phyloP scores from a whole-genome alignment of 225 moss, liverwort and hornwort species.

The Asterella californica region DNA sequence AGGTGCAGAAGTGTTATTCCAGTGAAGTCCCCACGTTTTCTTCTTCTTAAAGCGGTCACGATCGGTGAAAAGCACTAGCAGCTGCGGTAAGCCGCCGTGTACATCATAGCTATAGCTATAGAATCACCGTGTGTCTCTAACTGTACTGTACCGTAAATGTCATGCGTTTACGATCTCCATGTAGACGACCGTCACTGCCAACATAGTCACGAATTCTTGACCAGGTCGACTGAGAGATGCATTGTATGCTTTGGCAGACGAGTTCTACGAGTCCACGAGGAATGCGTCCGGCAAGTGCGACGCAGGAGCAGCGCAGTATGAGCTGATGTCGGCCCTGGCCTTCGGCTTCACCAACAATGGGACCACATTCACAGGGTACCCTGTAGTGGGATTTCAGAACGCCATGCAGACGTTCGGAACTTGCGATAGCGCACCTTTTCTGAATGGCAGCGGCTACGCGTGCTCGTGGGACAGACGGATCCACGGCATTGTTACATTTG shows the following conservation, averaged over 20 bases:
- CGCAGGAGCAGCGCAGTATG: constrained; percentile 14
- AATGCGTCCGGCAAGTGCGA: constrained; percentile 31
- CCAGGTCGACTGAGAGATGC: not conserved
- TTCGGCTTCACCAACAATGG: constrained; percentile 43
- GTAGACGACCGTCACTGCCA: not conserved
- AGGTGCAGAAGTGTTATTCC: too few relatives aligned
- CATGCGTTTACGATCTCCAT: too few relatives aligned
- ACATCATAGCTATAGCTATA: too few relatives aligned
- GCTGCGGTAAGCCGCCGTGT: too few relatives aligned
- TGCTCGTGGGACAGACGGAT: constrained; percentile 48
- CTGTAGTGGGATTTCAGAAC: constrained; percentile 36
- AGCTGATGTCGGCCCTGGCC: constrained; percentile 9
- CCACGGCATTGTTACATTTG: constrained; percentile 1
- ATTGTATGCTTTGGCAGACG: constrained; percentile 19
- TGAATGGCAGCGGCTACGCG: not conserved
- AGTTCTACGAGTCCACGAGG: constrained; percentile 18
- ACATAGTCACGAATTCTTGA: not conserved
- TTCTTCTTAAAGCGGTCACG: too few relatives aligned
- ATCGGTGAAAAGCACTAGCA: too few relatives aligned
- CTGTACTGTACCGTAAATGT: too few relatives aligned
- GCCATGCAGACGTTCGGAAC: constrained; percentile 23
- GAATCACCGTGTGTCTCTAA: too few relatives aligned
- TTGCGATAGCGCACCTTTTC: constrained; percentile 27
- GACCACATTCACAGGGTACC: constrained; percentile 25
- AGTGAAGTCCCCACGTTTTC: too few relatives aligned